Percentiles rank a stretch among this genome's conserved stretches.
phyloP scores from a whole-genome alignment of 2,329 filamentous ascomycete species.

The Alternaria alternata region DNA sequence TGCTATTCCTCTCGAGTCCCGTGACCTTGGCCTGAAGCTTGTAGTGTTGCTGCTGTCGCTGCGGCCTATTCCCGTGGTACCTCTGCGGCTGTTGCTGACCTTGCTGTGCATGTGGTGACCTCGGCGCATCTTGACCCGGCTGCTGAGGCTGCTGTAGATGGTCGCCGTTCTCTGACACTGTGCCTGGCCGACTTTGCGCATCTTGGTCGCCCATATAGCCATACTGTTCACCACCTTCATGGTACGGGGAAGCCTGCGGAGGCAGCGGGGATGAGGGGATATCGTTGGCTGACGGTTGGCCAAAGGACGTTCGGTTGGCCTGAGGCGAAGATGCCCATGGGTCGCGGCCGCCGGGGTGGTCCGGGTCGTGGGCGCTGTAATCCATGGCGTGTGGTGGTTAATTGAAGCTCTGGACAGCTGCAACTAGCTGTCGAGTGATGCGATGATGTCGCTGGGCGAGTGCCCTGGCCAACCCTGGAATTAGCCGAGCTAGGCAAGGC shows the following conservation, averaged over 20 bases:
- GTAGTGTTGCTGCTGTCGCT: conserved; percentile 70
- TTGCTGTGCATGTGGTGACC: conserved; percentile 39
- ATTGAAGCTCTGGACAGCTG: conserved; percentile 33
- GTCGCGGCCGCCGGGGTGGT: conserved; percentile 64
- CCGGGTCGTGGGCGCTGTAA: conserved; percentile 68
- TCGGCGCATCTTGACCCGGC: conserved; percentile 46
- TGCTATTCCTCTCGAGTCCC: conserved; percentile 87
- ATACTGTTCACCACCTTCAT: conserved; percentile 44
- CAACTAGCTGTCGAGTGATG: conserved; percentile 28
- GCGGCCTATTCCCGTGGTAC: conserved; percentile 54
- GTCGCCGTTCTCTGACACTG: conserved; percentile 45
- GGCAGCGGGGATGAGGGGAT: conserved; percentile 52
- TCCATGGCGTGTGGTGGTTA: conserved; percentile 62
- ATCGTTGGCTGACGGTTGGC: conserved; percentile 54
- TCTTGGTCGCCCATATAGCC: conserved; percentile 46
- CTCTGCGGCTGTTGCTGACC: conserved; percentile 55
- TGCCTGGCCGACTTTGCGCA: conserved; percentile 36
- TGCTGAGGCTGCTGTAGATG: conserved; percentile 39
- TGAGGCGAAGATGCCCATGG: conserved; percentile 71
- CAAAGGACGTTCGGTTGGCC: conserved; percentile 58
- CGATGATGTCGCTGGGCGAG: conserved; percentile 26
- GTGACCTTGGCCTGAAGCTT: conserved; percentile 96
- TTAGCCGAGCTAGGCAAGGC: conserved; percentile 40
- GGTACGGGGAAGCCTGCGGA: conserved; percentile 51
- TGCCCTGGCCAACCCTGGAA: conserved; percentile 16